Conservation (phyloP, 768 basidiomycete genomes). For the Gautieria morchelliformis region DNA sequence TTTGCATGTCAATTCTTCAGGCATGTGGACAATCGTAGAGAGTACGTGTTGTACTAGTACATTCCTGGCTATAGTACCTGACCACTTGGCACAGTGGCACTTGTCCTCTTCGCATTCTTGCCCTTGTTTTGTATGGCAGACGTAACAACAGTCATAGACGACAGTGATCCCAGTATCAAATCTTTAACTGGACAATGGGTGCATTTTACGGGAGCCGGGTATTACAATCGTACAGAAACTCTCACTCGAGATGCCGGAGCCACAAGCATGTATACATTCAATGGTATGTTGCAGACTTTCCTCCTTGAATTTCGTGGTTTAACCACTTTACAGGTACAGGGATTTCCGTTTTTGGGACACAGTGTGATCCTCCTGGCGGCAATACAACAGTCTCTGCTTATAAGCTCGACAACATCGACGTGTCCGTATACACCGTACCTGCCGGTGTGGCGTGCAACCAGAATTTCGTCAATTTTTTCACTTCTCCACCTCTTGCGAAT, state of each 20-base stretch:
- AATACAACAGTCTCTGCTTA: background rate
- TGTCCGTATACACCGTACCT: background rate
- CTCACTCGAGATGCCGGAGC: background rate
- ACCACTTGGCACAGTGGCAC: too few relatives aligned
- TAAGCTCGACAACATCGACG: background rate
- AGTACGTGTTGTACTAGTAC: too few relatives aligned
- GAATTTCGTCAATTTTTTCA: background rate
- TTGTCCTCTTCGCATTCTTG: too few relatives aligned
- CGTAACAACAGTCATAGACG: background rate
- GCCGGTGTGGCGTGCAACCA: background rate
- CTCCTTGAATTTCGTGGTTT: background rate
- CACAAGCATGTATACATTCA: background rate
- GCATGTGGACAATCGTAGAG: too few relatives aligned
- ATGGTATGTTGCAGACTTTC: background rate
- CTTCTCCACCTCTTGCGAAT: background rate
- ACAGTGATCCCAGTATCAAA: background rate
- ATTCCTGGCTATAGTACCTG: too few relatives aligned
- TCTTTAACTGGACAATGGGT: background rate
- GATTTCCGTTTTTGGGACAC: background rate
- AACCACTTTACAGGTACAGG: background rate
- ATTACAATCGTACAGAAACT: background rate
- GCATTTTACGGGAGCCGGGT: background rate
- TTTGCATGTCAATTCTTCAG: too few relatives aligned
- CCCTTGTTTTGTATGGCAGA: background rate
- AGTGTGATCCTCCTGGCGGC: background rate